A percentile compares a stretch with the other conserved stretches of the same genome.
Conservation (phyloP, 768 basidiomycete species). For the Termitomyces sp. region DNA sequence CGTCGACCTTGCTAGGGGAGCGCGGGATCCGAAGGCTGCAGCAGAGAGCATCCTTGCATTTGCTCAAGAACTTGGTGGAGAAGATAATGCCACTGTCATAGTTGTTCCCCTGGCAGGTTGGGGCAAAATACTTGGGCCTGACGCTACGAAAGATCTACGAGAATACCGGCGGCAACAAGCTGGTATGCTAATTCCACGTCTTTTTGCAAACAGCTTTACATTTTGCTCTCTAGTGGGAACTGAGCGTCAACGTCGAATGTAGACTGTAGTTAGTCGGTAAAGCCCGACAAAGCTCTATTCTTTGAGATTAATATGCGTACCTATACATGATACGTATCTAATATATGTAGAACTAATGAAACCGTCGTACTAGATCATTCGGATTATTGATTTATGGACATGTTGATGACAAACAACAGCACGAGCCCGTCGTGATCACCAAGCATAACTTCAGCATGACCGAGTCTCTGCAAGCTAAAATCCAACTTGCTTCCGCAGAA, state of each 20-base stretch:
- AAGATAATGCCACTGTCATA: constrained; percentile 89
- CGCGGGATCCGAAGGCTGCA: constrained; percentile 69
- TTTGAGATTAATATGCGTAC: not conserved
- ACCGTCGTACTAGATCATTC: not conserved
- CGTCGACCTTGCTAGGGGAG: constrained; percentile 77
- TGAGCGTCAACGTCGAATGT: constrained; percentile 67
- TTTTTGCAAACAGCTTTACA: not conserved
- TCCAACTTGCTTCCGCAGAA: constrained; percentile 67
- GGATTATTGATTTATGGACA: not conserved
- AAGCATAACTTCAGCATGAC: constrained; percentile 4
- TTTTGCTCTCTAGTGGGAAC: constrained; percentile 42
- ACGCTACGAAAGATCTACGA: constrained; percentile 76
- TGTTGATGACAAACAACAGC: constrained; percentile 5
- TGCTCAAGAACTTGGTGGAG: constrained; percentile 81
- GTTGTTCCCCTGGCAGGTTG: constrained; percentile 92
- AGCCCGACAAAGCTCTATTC: not conserved
- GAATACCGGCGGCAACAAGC: constrained; percentile 73
- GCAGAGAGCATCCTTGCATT: constrained; percentile 81
- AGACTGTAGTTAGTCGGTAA: constrained; percentile 8
- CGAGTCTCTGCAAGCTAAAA: constrained; percentile 44
- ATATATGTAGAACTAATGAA: not conserved
- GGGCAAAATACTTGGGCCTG: constrained; percentile 76
- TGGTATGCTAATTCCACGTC: constrained; percentile 29
- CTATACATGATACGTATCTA: not conserved
- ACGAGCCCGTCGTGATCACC: not conserved